These are phyloP conservation scores for Botrytis sinoallii DNA, from an alignment of 2,329 filamentous ascomycete species.

Conservation along the genomic window DNA sequence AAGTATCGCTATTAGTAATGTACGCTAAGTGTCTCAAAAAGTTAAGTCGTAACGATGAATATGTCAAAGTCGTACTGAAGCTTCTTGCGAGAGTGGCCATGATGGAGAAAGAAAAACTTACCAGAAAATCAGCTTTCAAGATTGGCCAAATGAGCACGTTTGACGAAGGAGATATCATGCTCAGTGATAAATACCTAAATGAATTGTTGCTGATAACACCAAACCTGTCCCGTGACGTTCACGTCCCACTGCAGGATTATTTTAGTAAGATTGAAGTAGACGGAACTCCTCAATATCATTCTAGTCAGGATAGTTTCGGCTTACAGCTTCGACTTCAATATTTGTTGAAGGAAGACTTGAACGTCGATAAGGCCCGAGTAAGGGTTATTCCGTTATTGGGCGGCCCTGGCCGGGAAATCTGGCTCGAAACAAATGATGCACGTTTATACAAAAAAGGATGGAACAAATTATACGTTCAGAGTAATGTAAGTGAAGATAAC, in stretches of 20 bases:
- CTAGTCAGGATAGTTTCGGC: conserved; percentile 71
- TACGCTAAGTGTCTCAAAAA: conserved; percentile 79
- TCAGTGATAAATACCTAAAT: conserved; percentile 35
- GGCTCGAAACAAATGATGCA: conserved; percentile 49
- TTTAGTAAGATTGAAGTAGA: conserved; percentile 69
- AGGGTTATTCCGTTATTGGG: conserved; percentile 56
- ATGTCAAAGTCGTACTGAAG: conserved; percentile 71
- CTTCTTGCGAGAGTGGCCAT: conserved; percentile 66
- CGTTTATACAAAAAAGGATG: conserved; percentile 48
- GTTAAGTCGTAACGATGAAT: conserved; percentile 73
- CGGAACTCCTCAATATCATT: conserved; percentile 65
- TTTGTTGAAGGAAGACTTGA: conserved; percentile 67
- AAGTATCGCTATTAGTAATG: conserved; percentile 80
- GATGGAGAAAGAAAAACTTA: conserved; percentile 50
- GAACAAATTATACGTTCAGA: conserved; percentile 45
- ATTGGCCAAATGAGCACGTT: conserved; percentile 21
- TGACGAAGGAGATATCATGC: conserved; percentile 23
- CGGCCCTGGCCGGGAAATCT: conserved; percentile 63
- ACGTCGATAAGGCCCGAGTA: conserved; percentile 62
- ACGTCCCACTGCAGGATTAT: conserved; percentile 67
- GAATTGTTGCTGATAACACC: conserved; percentile 35
- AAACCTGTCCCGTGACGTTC: conserved; percentile 56
- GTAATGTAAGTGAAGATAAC: conserved; percentile 41
- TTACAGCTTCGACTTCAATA: conserved; percentile 67
- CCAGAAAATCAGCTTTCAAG: conserved; percentile 37